Evolutionary conservation across 805 yeast species (phyloP).

Genomic region (Candida alai): DNA sequence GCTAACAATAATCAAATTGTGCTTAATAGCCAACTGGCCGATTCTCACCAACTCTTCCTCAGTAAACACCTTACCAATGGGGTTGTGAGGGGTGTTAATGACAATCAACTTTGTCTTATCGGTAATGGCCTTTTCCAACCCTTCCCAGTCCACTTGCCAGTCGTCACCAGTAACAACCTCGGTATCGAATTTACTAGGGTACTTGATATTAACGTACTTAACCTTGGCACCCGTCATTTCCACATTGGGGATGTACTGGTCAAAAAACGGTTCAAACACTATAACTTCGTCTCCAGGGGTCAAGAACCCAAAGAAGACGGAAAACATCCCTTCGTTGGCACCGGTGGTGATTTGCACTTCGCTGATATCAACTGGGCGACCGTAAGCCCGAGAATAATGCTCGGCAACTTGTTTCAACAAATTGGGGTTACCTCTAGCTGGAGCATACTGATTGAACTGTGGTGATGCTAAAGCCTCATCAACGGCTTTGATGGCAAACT

Average conservation of each 20-base stretch:
- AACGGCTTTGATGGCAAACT: slow-evolving; percentile 85
- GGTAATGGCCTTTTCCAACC: slow-evolving; percentile 67
- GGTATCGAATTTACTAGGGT: slow-evolving; percentile 66
- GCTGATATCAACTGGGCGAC: slow-evolving; percentile 49
- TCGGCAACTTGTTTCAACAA: slow-evolving; percentile 66
- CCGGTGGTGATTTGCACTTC: slow-evolving; percentile 89
- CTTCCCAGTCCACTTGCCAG: slow-evolving; percentile 82
- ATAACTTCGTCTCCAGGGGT: slow-evolving; percentile 91
- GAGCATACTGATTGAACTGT: slow-evolving; percentile 86
- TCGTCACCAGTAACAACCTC: slow-evolving; percentile 74
- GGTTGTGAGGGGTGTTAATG: slow-evolving; percentile 93
- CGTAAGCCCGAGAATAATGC: slow-evolving; percentile 67
- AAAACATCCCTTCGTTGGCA: slow-evolving; percentile 92
- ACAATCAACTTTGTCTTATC: slow-evolving; percentile 81
- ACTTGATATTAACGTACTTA: slow-evolving; percentile 79
- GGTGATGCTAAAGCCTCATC: slow-evolving; percentile 69
- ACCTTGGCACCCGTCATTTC: slow-evolving; percentile 92
- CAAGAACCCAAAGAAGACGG: slow-evolving; percentile 80
- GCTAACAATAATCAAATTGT: slow-evolving; percentile 77
- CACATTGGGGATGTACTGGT: slow-evolving; percentile 92
- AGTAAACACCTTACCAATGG: slow-evolving; percentile 86
- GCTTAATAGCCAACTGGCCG: slow-evolving; percentile 79
- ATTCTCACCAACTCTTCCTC: slow-evolving; percentile 68
- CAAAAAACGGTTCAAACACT: slow-evolving; percentile 95
- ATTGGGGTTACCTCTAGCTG: slow-evolving; percentile 79